A percentile compares a stretch with the other conserved stretches of the same genome.
Evolutionary conservation across 2,329 filamentous ascomycete species (phyloP).

Genomic region (Penicillium brasilianum): DNA sequence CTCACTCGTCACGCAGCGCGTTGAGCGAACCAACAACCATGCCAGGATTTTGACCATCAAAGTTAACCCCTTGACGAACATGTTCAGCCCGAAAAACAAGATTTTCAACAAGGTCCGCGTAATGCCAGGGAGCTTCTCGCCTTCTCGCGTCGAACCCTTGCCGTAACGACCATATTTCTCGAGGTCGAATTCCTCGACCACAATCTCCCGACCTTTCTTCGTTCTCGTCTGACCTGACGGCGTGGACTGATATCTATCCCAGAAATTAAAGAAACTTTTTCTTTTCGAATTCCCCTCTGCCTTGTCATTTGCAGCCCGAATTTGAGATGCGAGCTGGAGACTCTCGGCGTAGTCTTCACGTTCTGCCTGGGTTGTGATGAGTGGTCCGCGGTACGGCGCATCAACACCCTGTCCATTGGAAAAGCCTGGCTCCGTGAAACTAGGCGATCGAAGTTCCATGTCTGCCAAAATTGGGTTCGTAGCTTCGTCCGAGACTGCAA

Average conservation of each 20-base stretch:
- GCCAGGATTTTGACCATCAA: constrained; percentile 46
- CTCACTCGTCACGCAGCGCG: constrained; percentile 49
- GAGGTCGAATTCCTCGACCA: constrained; percentile 52
- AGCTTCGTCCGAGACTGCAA: constrained; percentile 50
- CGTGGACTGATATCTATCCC: constrained; percentile 14
- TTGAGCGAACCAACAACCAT: constrained; percentile 48
- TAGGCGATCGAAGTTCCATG: constrained; percentile 38
- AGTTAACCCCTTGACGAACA: constrained; percentile 46
- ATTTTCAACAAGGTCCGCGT: constrained; percentile 43
- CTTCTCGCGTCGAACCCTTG: constrained; percentile 41
- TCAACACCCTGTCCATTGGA: constrained; percentile 16
- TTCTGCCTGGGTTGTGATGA: constrained; percentile 48
- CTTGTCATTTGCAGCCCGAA: constrained; percentile 34
- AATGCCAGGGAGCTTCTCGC: constrained; percentile 46
- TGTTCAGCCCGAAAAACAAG: constrained; percentile 45
- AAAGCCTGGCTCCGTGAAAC: constrained; percentile 17
- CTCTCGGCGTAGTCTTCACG: constrained; percentile 49
- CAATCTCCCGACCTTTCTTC: constrained; percentile 40
- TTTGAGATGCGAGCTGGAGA: constrained; percentile 41
- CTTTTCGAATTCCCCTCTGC: constrained; percentile 14
- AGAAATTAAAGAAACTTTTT: constrained; percentile 27
- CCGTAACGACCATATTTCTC: constrained; percentile 51
- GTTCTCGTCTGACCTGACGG: not conserved
- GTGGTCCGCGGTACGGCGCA: constrained; percentile 33
- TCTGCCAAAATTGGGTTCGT: constrained; percentile 47